Evolutionary conservation across 768 basidiomycete species (phyloP).

Genomic region (Hebeloma cylindrosporum): DNA sequence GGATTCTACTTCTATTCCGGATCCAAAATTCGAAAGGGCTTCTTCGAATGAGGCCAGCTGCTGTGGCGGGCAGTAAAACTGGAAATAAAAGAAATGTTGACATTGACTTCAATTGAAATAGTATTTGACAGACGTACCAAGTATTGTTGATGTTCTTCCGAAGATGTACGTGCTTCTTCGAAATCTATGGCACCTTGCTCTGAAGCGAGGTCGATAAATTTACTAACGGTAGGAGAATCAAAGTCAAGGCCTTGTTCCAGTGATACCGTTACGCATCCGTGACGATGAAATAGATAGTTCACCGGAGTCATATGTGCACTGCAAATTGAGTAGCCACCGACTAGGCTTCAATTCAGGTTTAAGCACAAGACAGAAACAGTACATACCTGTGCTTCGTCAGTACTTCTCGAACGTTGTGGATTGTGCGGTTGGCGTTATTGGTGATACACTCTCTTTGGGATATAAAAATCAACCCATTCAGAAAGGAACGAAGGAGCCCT

Average conservation of each 20-base stretch:
- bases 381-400: constrained; percentile 49
- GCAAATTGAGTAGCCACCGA: no score
- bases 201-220: constrained; percentile 29
- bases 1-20: constrained; percentile 31
- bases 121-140: constrained; percentile 1
- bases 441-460: constrained; percentile 36
- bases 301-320: constrained; percentile 66
- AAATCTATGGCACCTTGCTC: constrained; percentile 26
- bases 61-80: constrained; percentile 25
- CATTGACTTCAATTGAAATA: neutral
- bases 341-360: no score
- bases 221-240: no score
- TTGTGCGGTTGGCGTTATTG: constrained; percentile 65
- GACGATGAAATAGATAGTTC: constrained; percentile 61
- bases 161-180: constrained; percentile 17
- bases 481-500: constrained; percentile 20
- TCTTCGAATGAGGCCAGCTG: constrained; percentile 18
- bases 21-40: constrained; percentile 14
- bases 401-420: constrained; percentile 54
- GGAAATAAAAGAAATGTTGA: neutral
- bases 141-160: constrained; percentile 6
- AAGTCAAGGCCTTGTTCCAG: constrained; percentile 34
- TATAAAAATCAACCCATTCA: constrained; percentile 1
- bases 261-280: constrained; percentile 51
- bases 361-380: neutral